phyloP scores from a whole-genome alignment of 106 monocot genomes.

The Dendrobium huoshanense region DNA sequence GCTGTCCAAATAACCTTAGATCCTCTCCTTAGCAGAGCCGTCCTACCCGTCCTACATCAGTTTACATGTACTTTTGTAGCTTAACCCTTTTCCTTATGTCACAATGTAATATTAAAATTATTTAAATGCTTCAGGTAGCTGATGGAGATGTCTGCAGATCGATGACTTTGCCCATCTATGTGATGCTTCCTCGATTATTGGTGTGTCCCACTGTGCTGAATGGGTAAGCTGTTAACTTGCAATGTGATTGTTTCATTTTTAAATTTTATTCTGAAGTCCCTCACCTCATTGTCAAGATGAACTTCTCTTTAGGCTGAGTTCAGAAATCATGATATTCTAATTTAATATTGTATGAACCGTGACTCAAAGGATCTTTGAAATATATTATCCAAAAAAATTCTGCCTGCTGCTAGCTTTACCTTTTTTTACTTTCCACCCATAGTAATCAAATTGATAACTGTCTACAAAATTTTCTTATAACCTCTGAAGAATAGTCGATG shows the following conservation, averaged over 20 bases:
- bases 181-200: slow-evolving; percentile 46
- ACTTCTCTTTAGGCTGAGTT: background rate
- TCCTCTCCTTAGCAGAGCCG: no score
- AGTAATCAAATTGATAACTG: background rate
- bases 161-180: slow-evolving; percentile 38
- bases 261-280: background rate
- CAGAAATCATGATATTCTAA: background rate
- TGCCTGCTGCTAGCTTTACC: background rate
- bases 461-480: background rate
- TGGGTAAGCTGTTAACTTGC: slow-evolving; percentile 20
- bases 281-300: background rate
- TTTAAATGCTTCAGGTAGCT: slow-evolving; percentile 31
- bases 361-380: background rate
- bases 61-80: background rate
- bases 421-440: background rate
- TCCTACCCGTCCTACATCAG: no score
- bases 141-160: slow-evolving; percentile 45
- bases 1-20: no score
- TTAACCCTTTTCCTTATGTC: background rate
- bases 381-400: background rate
- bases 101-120: background rate
- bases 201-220: slow-evolving; percentile 32
- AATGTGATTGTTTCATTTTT: background rate
- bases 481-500: background rate
- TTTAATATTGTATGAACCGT: background rate